These are phyloP conservation scores for Cucurbita pepo DNA, from an alignment of 306 rosid genomes.

Conservation along the genomic window DNA sequence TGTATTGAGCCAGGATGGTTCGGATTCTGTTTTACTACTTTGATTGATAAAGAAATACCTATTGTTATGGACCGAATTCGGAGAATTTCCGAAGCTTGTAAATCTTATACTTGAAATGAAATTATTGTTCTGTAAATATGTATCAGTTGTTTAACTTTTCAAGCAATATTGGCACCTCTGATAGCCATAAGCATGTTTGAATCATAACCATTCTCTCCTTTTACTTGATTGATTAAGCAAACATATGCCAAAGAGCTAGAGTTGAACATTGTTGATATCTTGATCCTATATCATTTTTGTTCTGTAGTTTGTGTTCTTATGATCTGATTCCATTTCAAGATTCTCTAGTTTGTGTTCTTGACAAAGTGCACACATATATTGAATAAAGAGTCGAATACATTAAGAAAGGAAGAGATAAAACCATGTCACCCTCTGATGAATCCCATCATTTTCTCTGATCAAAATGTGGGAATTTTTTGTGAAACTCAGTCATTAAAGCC, in stretches of 20 bases:
- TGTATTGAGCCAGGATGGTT: conserved; percentile 94
- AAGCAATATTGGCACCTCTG: not conserved
- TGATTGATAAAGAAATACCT: conserved; percentile 53
- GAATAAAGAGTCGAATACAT: not conserved
- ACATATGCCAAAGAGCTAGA: not conserved
- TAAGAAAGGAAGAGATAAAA: not conserved
- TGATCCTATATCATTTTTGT: not conserved
- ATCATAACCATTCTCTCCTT: not conserved
- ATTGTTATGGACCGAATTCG: conserved; percentile 58
- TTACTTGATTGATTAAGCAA: not conserved
- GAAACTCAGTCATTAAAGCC: conserved; percentile 16
- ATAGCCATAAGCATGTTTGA: not conserved
- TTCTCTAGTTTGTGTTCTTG: not conserved
- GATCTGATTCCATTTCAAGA: not conserved
- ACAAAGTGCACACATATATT: not conserved
- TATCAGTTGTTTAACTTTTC: not conserved
- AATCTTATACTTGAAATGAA: conserved; percentile 32
- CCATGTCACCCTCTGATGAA: not conserved
- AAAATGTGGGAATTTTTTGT: conserved; percentile 17
- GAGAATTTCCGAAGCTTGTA: conserved; percentile 33
- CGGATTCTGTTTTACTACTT: conserved; percentile 53
- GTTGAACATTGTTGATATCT: not conserved
- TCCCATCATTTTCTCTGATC: conserved; percentile 4
- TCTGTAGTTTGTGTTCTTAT: not conserved
- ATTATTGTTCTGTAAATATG: not conserved